Base-by-base conservation (phyloP, 2,329 filamentous ascomycete species). In the Xenoacremonium recifei region DNA sequence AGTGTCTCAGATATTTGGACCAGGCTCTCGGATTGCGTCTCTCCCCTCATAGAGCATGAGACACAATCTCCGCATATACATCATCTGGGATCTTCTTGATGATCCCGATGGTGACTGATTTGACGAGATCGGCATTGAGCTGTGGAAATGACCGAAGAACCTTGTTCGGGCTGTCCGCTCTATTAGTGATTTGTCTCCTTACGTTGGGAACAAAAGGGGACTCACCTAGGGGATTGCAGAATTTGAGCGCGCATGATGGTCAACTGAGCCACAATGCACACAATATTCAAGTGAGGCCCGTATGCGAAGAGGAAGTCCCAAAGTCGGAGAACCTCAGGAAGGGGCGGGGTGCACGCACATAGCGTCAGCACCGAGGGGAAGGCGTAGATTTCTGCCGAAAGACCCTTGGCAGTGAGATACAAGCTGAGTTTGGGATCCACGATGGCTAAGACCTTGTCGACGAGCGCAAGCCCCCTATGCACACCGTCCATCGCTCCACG, bases 251-350 rank as follows among this genome's bases (percentile, higher is more conserved):
- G 77, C 69, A 96, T 89, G 57, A 95, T 79, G 36, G 96, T 85
- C 39, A 99, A 73, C 68, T 99, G 93, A 12, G 92, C 92, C 13
- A 97, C 93, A 50, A 99, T 96, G 63, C 93, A 97, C 17, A 99
- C 70, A 42, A 99, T 89, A 60, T 99, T 99, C 47, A 99, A 67
- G 64, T 99, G 93, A 25, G 90, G 84, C 0, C 93, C 93, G 55
- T 96, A 99, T 0, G 93, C 92, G 60, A 99, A 95, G 17, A 99
- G 69, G 56, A 99, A 99, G 64, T 99, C 93, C 93, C 93, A 99
- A 3, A 99, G 76, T 49, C 87, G 81, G 41, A 99, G 68, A 1
- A 99, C 93, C 67, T 99, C 92, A 0, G 92, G 92, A 40, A 99
- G 68, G 3, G 93, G 93, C 13, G 93, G 93, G 13, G 93, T 99